Evolutionary conservation across 108 stramenopile genomes (phyloP).

Genomic region (Stephanodiscus triporus): DNA sequence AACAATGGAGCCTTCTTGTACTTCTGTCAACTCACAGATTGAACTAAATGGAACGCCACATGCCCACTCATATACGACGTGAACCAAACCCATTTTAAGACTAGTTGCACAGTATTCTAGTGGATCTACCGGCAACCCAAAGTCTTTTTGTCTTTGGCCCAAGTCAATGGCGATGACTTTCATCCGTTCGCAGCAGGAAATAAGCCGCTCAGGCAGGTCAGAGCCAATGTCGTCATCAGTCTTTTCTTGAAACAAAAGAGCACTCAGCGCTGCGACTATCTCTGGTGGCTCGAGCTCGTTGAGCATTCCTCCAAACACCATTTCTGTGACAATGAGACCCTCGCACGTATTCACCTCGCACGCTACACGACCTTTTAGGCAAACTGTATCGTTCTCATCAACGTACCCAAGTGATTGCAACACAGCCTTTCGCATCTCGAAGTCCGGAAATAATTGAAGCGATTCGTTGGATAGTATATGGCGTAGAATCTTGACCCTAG

Average conservation of each 20-base stretch:
- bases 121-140: constrained; percentile 85
- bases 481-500: constrained; percentile 59
- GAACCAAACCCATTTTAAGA: constrained; percentile 95
- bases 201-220: constrained; percentile 77
- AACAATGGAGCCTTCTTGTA: constrained; percentile 97
- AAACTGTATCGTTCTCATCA: constrained; percentile 85
- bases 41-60: constrained; percentile 92
- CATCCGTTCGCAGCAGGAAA: constrained; percentile 73
- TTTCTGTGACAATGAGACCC: constrained; percentile 95
- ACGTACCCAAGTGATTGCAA: constrained; percentile 91
- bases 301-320: constrained; percentile 95
- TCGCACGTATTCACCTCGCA: constrained; percentile 96
- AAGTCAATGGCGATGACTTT: constrained; percentile 76
- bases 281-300: constrained; percentile 94
- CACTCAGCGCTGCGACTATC: constrained; percentile 90
- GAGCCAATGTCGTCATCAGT: constrained; percentile 73
- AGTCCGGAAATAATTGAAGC: constrained; percentile 94
- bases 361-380: constrained; percentile 94
- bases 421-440: constrained; percentile 83
- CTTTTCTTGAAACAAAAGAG: constrained; percentile 94
- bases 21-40: constrained; percentile 87
- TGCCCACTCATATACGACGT: constrained; percentile 98
- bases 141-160: constrained; percentile 80
- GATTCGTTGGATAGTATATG: constrained; percentile 86
- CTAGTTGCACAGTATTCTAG: constrained; percentile 73